These are phyloP conservation scores for Hypoxylon fragiforme DNA, from an alignment of 495 filamentous ascomycete species.

Conservation along the genomic window DNA sequence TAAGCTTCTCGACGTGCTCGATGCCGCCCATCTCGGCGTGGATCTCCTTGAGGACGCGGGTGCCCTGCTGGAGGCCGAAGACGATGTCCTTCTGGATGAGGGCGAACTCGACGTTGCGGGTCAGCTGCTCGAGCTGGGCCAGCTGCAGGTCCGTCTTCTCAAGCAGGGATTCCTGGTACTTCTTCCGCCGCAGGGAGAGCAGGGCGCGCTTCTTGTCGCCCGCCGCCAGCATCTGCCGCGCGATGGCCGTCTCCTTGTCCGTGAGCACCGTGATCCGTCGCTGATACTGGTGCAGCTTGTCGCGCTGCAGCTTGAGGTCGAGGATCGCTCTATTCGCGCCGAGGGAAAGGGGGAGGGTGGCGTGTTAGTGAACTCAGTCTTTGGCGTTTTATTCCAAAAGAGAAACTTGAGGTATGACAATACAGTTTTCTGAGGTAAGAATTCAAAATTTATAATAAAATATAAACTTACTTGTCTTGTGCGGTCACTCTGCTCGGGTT, in stretches of 20 bases:
- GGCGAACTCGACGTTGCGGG: slow-evolving; percentile 83
- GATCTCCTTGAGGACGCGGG: slow-evolving; percentile 83
- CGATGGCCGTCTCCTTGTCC: slow-evolving; percentile 49
- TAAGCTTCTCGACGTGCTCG: slow-evolving; percentile 87
- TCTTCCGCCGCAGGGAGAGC: slow-evolving; percentile 89
- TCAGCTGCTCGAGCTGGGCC: slow-evolving; percentile 63
- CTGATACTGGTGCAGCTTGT: slow-evolving; percentile 94
- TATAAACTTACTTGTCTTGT: slow-evolving; percentile 52
- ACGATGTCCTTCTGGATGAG: slow-evolving; percentile 80
- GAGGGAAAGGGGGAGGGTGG: neutral
- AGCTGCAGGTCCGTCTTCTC: slow-evolving; percentile 85
- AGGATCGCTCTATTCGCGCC: slow-evolving; percentile 73
- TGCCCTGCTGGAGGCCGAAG: slow-evolving; percentile 91
- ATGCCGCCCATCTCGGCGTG: slow-evolving; percentile 95
- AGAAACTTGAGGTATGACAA: no score
- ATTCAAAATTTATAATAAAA: no score
- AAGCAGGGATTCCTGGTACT: slow-evolving; percentile 92
- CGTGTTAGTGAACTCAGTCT: neutral
- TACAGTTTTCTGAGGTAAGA: no score
- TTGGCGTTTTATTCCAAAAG: no score
- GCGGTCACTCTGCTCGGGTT: slow-evolving; percentile 49
- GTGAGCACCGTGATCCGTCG: slow-evolving; percentile 63
- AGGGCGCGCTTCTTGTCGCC: slow-evolving; percentile 79
- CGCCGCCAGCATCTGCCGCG: slow-evolving; percentile 82
- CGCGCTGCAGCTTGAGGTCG: slow-evolving; percentile 95